Percentiles rank a stretch among this genome's conserved stretches.
phyloP scores from a whole-genome alignment of 257 asterid species.

The Solanum corneliomulleri region DNA sequence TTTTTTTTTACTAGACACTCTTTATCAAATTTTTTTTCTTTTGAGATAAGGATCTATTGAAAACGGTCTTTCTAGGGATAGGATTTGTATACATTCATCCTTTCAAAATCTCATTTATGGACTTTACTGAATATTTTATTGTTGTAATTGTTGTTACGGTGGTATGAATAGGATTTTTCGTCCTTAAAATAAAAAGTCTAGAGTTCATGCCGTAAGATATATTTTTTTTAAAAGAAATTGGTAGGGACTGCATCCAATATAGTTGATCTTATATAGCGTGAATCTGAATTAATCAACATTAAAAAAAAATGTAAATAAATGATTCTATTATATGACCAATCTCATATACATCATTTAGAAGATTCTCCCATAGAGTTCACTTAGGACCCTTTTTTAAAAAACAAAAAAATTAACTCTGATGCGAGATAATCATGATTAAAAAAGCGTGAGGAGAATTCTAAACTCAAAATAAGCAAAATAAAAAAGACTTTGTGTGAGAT shows the following conservation, averaged over 20 bases:
- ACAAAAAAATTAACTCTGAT: background rate
- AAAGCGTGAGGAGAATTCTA: background rate
- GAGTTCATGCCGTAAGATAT: background rate
- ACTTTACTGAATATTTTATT: background rate
- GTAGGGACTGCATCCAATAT: background rate
- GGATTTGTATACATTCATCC: too few relatives aligned
- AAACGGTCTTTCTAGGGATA: background rate
- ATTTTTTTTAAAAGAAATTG: background rate
- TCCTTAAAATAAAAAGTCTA: background rate
- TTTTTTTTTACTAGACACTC: background rate
- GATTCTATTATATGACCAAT: background rate
- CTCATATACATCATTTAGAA: too few relatives aligned
- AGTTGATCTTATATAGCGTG: too few relatives aligned
- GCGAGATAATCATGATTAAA: too few relatives aligned
- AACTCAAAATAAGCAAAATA: too few relatives aligned
- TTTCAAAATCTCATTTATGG: background rate
- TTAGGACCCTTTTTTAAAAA: background rate
- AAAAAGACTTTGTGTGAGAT: background rate
- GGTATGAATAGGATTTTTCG: background rate
- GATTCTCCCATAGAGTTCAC: background rate
- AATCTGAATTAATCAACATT: too few relatives aligned
- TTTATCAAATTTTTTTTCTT: background rate
- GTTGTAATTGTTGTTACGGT: background rate
- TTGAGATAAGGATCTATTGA: background rate
- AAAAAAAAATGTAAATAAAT: too few relatives aligned